Conservation (phyloP, 75 land plant species). For the Larix kaempferi region DNA sequence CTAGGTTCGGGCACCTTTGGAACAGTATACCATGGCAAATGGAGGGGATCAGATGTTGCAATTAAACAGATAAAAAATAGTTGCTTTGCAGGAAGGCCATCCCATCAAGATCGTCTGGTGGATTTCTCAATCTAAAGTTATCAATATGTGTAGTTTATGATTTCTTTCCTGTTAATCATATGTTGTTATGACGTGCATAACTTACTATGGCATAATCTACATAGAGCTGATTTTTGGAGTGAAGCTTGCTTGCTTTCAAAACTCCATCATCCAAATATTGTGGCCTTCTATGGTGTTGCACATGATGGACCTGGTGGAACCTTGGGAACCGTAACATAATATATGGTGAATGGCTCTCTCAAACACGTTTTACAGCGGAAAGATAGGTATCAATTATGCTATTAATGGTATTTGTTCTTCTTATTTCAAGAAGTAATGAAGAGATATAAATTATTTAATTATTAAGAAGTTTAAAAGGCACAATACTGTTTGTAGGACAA, state of each 20-base stretch:
- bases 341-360: conserved; percentile 84
- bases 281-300: conserved; percentile 64
- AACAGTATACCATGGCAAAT: conserved; percentile 65
- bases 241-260: conserved; percentile 70
- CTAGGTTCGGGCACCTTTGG: conserved; percentile 68
- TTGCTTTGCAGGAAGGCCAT: conserved; percentile 53
- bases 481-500: conserved; percentile 28
- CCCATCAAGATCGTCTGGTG: conserved; percentile 22
- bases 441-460: background rate
- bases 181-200: background rate
- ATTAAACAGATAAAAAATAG: conserved; percentile 65
- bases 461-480: background rate
- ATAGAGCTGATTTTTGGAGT: conserved; percentile 68
- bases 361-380: conserved; percentile 58
- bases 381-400: conserved; percentile 35
- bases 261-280: conserved; percentile 33
- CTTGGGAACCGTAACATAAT: conserved; percentile 73
- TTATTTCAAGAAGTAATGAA: background rate
- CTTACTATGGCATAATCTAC: background rate
- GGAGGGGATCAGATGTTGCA: conserved; percentile 70
- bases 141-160: background rate
- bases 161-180: background rate
- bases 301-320: conserved; percentile 75
- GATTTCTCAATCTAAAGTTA: background rate
- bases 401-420: background rate